A percentile compares a stretch with the other conserved stretches of the same genome.
phyloP scores from a whole-genome alignment of 768 basidiomycete genomes.

The Paxillus involutus region DNA sequence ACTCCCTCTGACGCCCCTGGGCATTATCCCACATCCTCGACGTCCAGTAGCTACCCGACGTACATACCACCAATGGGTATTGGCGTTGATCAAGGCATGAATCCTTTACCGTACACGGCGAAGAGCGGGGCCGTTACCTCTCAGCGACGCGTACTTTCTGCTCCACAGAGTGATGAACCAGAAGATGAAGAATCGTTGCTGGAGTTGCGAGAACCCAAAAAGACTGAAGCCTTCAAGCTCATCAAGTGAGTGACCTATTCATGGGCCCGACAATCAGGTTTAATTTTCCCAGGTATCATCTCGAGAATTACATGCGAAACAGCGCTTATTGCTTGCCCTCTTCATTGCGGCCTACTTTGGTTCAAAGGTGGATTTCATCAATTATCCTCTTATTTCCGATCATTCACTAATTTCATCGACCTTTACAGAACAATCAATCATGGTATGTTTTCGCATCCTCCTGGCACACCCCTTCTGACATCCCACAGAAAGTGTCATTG shows the following conservation, averaged over 20 bases:
- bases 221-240: conserved; percentile 77
- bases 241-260: conserved; percentile 54
- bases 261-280: not conserved
- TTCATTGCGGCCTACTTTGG: conserved; percentile 83
- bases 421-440: conserved; percentile 74
- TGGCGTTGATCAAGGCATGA: conserved; percentile 53
- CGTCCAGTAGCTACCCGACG: conserved; percentile 32
- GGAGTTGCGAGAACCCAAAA: conserved; percentile 57
- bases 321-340: conserved; percentile 85
- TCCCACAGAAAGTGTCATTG: conserved; percentile 79
- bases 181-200: conserved; percentile 52
- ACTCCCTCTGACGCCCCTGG: conserved; percentile 39
- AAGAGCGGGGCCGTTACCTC: conserved; percentile 22
- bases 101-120: conserved; percentile 49
- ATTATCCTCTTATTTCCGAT: not conserved
- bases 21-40: conserved; percentile 43
- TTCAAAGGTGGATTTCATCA: conserved; percentile 61
- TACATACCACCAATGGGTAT: conserved; percentile 63
- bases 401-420: conserved; percentile 4
- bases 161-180: conserved; percentile 40
- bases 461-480: conserved; percentile 10
- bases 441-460: conserved; percentile 43
- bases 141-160: conserved; percentile 24
- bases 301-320: conserved; percentile 87
- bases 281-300: conserved; percentile 64